A percentile compares a stretch with the other conserved stretches of the same genome.
Conservation (phyloP, 2,329 filamentous ascomycete genomes). For the Orbilia oligospora region DNA sequence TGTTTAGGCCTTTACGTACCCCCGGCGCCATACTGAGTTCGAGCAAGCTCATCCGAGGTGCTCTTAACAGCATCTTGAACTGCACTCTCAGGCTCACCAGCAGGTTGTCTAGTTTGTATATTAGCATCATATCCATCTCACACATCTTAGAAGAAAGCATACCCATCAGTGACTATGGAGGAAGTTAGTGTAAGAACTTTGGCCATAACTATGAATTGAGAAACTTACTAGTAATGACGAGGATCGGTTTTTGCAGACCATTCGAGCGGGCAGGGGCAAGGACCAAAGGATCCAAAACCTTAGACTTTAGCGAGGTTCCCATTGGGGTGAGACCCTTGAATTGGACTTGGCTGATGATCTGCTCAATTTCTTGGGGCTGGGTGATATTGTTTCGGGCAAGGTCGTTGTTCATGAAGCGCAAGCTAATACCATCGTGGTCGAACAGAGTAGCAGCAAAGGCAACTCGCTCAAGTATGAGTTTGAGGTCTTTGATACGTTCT, state of each 20-base stretch:
- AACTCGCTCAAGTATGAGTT: conserved; percentile 75
- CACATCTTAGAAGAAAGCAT: not conserved
- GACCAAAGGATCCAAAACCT: conserved; percentile 76
- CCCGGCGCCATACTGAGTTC: conserved; percentile 71
- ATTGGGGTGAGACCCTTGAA: conserved; percentile 79
- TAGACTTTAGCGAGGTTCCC: conserved; percentile 75
- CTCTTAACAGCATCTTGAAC: conserved; percentile 74
- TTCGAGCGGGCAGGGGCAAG: conserved; percentile 71
- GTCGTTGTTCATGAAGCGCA: conserved; percentile 79
- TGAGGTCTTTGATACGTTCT: conserved; percentile 77
- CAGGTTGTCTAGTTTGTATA: conserved; percentile 77
- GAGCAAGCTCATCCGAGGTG: conserved; percentile 71
- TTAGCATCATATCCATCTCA: conserved; percentile 20
- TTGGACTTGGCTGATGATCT: conserved; percentile 73
- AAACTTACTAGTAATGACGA: conserved; percentile 72
- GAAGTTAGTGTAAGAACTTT: conserved; percentile 2
- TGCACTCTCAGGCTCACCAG: conserved; percentile 73
- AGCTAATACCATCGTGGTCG: conserved; percentile 77
- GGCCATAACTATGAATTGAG: not conserved
- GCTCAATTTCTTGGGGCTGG: conserved; percentile 73
- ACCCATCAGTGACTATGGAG: conserved; percentile 54
- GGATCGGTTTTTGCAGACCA: conserved; percentile 75
- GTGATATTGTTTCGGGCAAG: conserved; percentile 72
- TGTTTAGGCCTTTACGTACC: conserved; percentile 62
- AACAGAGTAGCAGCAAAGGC: conserved; percentile 78